Conservation (phyloP, 2,329 filamentous ascomycete genomes). For the Alternaria sp. region DNA sequence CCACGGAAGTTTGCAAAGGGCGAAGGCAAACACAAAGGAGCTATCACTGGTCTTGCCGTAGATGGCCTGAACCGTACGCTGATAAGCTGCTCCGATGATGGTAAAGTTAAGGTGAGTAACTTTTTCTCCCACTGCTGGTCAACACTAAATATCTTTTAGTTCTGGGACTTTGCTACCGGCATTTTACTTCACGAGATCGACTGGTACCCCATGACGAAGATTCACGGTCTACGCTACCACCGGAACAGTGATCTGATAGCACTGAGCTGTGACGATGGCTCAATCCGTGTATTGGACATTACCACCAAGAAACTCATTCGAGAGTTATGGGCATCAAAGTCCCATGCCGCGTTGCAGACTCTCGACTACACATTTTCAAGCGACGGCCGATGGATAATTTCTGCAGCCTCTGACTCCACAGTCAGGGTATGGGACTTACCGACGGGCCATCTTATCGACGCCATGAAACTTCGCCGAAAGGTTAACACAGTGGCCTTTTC, state of each 20-base stretch:
- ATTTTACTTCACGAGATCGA: conserved; percentile 79
- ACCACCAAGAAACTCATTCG: conserved; percentile 89
- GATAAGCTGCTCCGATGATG: conserved; percentile 86
- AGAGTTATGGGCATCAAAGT: conserved; percentile 79
- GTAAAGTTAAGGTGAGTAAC: conserved; percentile 75
- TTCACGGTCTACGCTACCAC: conserved; percentile 81
- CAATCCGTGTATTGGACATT: conserved; percentile 86
- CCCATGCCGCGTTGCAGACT: conserved; percentile 37
- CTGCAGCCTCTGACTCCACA: conserved; percentile 79
- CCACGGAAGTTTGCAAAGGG: conserved; percentile 53
- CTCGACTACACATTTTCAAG: conserved; percentile 72
- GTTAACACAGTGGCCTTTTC: conserved; percentile 91
- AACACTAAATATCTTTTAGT: conserved; percentile 53
- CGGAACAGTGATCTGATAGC: conserved; percentile 83
- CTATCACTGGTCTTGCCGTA: conserved; percentile 84
- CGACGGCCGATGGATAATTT: conserved; percentile 92
- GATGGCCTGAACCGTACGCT: conserved; percentile 88
- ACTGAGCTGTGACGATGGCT: conserved; percentile 86
- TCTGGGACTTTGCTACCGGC: conserved; percentile 94
- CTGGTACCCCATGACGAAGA: conserved; percentile 78
- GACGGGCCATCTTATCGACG: conserved; percentile 93
- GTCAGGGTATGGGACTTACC: conserved; percentile 94
- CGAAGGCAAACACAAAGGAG: conserved; percentile 76
- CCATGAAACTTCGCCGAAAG: conserved; percentile 77
- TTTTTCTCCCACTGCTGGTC: background rate